Base-by-base conservation (phyloP, 2,329 filamentous ascomycete species). In the Alternaria viburni region DNA sequence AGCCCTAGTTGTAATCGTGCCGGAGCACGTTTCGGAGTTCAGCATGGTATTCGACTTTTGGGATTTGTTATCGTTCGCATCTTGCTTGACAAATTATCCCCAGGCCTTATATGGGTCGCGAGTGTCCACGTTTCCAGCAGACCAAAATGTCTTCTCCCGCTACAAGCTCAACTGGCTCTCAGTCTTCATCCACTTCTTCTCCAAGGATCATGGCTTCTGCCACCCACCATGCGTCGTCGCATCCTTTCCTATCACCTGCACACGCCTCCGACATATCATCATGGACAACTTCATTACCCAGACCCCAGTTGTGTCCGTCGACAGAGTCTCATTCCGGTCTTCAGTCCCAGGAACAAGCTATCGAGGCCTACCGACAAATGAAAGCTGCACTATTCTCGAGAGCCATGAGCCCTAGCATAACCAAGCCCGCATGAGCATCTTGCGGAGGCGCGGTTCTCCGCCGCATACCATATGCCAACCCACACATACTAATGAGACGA, bases 311-410 rank as follows among this genome's bases (percentile, higher is more conserved):
- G 15, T 59, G 54, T 12, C 52, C 60, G 36, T 60, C 50, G 1
- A 47, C 57, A 19, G 9, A 65, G 5, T 66, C 71, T 13, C 61
- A 73, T 21, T 54, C 59, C 6, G 71, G 74, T 7, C 36, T 50
- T 13, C 61, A 56, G 28, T 72, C 75, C 15, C 69, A 67, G 47
- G 69, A 77, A 47, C 71, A 72, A 43, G 71, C 74, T 8, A 71
- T 79, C 51, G 74, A 79, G 69, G 77, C 76, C 17, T 79, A 79
- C 62, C 69, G 64, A 60, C 73, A 74, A 49, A 65, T 79, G 36
- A 79, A 76, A 58, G 62, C 73, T 11, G 69, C 72, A 23, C 66
- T 79, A 5, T 78, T 79, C 55, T 70, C 67, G 11, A 76, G 69
- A 89, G 68, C 71, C 17, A 21, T 47, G 11, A 57, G 49, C 13